Conservation (phyloP, 805 yeast genomes). For the Yamadazyma takamatsuzukensis region DNA sequence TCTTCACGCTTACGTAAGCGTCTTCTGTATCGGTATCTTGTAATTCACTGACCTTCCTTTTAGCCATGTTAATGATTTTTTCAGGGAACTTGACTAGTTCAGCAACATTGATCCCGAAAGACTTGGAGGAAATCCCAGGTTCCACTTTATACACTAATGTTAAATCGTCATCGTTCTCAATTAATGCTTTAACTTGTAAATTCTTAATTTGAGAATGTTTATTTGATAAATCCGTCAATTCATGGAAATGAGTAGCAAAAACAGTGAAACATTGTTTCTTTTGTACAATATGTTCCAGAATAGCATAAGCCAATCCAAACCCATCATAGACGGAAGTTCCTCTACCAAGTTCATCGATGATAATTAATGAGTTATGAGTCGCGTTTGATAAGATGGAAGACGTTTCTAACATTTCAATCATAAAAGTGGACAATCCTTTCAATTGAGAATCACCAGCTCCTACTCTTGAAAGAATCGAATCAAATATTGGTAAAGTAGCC, state of each 20-base stretch:
- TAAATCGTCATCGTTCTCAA: conserved; percentile 63
- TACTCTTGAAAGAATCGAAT: conserved; percentile 92
- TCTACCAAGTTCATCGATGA: conserved; percentile 94
- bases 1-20: conserved; percentile 43
- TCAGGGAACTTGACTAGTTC: conserved; percentile 90
- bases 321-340: conserved; percentile 92
- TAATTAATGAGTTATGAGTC: conserved; percentile 71
- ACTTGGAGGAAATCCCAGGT: conserved; percentile 91
- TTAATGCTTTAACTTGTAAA: conserved; percentile 90
- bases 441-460: conserved; percentile 98
- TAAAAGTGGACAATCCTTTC: conserved; percentile 92
- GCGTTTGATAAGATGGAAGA: conserved; percentile 82
- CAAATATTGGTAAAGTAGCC: conserved; percentile 81
- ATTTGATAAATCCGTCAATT: conserved; percentile 75
- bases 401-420: conserved; percentile 92
- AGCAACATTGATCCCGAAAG: conserved; percentile 97
- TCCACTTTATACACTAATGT: conserved; percentile 92
- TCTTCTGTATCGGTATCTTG: conserved; percentile 52
- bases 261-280: conserved; percentile 73
- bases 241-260: conserved; percentile 98
- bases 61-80: conserved; percentile 92
- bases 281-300: conserved; percentile 76
- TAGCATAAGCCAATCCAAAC: conserved; percentile 96
- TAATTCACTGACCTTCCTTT: conserved; percentile 84
- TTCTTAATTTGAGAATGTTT: conserved; percentile 63